These are phyloP conservation scores for Citrullus colocynthis DNA, from an alignment of 306 rosid genomes.

Conservation along the genomic window DNA sequence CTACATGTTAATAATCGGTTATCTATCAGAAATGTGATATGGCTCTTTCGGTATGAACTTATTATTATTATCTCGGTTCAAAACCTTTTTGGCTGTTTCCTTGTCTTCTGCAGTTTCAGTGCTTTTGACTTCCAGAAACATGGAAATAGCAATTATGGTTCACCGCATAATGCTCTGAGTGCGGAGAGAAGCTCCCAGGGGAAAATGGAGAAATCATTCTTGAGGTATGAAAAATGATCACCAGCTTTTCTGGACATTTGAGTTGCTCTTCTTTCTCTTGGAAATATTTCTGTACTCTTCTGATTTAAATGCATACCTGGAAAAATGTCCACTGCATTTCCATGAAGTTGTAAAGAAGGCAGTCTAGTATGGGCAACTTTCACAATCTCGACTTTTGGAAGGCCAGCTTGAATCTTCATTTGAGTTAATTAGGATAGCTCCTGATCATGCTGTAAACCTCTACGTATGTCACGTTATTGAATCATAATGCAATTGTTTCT, in stretches of 20 bases:
- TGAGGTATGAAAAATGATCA: constrained; percentile 39
- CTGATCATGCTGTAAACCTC: background rate
- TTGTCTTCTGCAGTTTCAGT: constrained; percentile 46
- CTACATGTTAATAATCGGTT: background rate
- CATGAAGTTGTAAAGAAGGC: background rate
- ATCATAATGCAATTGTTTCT: background rate
- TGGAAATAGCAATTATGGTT: constrained; percentile 71
- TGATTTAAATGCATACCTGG: background rate
- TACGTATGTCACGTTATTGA: background rate
- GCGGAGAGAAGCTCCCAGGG: constrained; percentile 82
- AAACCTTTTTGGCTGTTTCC: constrained; percentile 2
- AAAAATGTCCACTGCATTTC: background rate
- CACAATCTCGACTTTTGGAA: background rate
- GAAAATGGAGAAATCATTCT: constrained; percentile 91
- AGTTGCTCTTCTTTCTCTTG: background rate
- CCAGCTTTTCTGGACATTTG: background rate
- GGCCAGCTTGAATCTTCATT: background rate
- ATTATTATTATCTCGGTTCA: background rate
- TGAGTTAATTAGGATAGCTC: background rate
- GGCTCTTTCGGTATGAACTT: background rate
- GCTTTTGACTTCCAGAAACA: constrained; percentile 66
- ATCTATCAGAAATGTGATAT: background rate
- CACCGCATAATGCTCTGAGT: constrained; percentile 44
- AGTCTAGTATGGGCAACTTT: background rate
- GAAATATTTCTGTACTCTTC: background rate